These are phyloP conservation scores for Mycena galericulata DNA, from an alignment of 768 basidiomycete genomes.

Conservation along the genomic window DNA sequence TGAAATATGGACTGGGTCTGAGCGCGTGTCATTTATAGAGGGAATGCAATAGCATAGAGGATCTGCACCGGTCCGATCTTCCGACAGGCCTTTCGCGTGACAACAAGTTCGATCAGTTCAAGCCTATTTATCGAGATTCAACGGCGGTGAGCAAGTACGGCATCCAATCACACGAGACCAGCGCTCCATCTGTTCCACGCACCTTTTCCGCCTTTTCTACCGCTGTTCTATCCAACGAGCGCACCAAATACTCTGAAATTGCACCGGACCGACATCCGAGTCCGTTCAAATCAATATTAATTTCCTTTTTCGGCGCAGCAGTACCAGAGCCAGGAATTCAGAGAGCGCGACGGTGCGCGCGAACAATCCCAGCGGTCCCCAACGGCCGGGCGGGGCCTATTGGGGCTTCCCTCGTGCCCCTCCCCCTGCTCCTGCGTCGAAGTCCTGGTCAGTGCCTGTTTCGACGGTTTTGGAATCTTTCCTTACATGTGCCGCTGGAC, in stretches of 20 bases:
- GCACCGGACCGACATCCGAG: slow-evolving; percentile 26
- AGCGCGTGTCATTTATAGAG: slow-evolving; percentile 36
- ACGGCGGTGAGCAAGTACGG: neutral
- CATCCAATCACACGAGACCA: slow-evolving; percentile 16
- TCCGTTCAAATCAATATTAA: slow-evolving; percentile 1
- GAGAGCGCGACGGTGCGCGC: too few species aligned
- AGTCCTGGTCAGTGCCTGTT: slow-evolving; percentile 1
- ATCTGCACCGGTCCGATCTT: slow-evolving; percentile 23
- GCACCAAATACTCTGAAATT: neutral
- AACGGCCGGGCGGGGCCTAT: slow-evolving; percentile 11
- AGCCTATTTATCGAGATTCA: slow-evolving; percentile 15
- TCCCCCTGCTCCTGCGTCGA: slow-evolving; percentile 24
- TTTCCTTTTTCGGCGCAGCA: slow-evolving; percentile 19
- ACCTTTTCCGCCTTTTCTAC: neutral
- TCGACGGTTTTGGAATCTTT: slow-evolving; percentile 33
- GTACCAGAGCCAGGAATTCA: too few species aligned
- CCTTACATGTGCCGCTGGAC: slow-evolving; percentile 27
- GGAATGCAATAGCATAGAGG: neutral
- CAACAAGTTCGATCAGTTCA: slow-evolving; percentile 15
- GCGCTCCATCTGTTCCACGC: neutral
- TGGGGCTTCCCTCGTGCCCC: slow-evolving; percentile 20
- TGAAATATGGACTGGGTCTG: slow-evolving; percentile 34
- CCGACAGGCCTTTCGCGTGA: slow-evolving; percentile 23
- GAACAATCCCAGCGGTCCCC: neutral
- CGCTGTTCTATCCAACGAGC: neutral